Base-by-base conservation (phyloP, 495 filamentous ascomycete species). In the Hyaloscypha bicolor region DNA sequence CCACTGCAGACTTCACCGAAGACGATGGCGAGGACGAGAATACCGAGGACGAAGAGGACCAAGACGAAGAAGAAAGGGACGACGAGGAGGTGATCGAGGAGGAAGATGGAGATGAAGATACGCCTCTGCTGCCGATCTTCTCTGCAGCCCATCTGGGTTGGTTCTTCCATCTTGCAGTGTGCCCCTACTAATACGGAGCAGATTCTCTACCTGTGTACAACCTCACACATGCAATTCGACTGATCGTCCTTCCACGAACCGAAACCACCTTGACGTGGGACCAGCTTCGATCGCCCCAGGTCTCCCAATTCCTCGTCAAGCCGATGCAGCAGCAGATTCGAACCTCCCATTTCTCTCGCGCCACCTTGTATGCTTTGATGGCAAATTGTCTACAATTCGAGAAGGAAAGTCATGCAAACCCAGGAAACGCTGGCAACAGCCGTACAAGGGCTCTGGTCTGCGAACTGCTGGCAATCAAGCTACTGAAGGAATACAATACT, bases 261-360 rank as follows among this genome's bases (percentile, higher is more conserved):
- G 94, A 98, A 77, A 97, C 94, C 4, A 94, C 91, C 0, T 78
- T 98, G 60, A 88, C 91, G n/a, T 98, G 93, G 93, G 94, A 97
- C 66, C 94, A 98, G 77, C 81, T 98, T 67, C 86, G 94, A 59
- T 96, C 94, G 11, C 94, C 94, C 8, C 94, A 98, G 75, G 90
- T 98, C 39, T 97, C 93, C 19, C 93, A 96, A 76, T 98, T 98
- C 75, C 83, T 98, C 29, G 84, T 97, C 71, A 98, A 97, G 80
- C 94, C 94, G 3, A 85, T 87, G 80, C 92, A 93, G 76, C 91
- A 93, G 68, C 90, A 93, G 71, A 91, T 96, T 45, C 86, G 87
- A 62, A 83, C 82, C 29, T 86, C 89, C 22, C 91, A 96, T 76
- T 93, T 96, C 70, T 92, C 90, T 16, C 87, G 90, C 51, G 94